These are phyloP conservation scores for Platanthera guangdongensis DNA, from an alignment of 106 monocot species.

Conservation along the genomic window DNA sequence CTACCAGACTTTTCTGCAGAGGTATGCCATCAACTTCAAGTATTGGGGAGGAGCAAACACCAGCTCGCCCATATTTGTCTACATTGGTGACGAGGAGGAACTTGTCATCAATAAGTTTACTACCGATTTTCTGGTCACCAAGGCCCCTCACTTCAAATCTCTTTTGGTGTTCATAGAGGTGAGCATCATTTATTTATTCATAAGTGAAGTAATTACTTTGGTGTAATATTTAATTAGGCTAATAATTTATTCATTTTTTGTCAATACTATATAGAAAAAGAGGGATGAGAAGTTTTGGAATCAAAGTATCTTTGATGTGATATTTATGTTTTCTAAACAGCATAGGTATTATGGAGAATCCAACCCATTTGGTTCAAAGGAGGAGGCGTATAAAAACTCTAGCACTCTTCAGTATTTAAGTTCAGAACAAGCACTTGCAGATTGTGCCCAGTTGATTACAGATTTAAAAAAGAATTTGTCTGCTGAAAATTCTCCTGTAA, in stretches of 20 bases:
- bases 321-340: not conserved
- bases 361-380: conserved; percentile 16
- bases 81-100: conserved; percentile 15
- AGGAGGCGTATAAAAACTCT: conserved; percentile 17
- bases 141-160: conserved; percentile 24
- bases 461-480: conserved; percentile 21
- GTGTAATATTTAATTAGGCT: too few species aligned
- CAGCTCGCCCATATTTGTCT: conserved; percentile 32
- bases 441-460: conserved; percentile 18
- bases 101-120: too few species aligned
- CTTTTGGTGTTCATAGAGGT: conserved; percentile 40
- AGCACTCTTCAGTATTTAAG: conserved; percentile 31
- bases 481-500: conserved; percentile 15
- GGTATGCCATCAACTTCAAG: conserved; percentile 21
- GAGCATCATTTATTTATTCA: not conserved
- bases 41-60: conserved; percentile 32
- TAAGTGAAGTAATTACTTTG: too few species aligned
- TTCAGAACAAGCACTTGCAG: conserved; percentile 29
- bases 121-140: conserved; percentile 16
- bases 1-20: conserved; percentile 33
- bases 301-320: not conserved
- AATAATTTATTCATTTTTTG: not conserved
- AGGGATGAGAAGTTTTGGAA: not conserved
- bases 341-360: conserved; percentile 34
- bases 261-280: not conserved